phyloP scores from a whole-genome alignment of 139 green algal genomes.

The Axilococcus clingmanii region DNA sequence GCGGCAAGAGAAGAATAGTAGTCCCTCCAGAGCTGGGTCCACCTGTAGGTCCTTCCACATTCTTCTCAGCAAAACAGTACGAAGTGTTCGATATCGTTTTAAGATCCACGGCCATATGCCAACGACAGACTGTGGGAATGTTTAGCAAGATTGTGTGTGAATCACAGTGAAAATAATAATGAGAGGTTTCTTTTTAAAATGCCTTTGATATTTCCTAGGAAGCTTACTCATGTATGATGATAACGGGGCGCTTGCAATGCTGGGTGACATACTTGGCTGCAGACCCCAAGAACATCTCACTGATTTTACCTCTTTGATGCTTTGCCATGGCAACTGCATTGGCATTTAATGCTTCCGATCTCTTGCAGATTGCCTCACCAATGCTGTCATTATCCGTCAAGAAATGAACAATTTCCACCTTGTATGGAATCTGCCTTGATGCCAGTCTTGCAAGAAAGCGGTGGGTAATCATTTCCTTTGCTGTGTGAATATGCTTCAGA shows the following conservation, averaged over 20 bases:
- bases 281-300: constrained; percentile 52
- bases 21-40: constrained; percentile 90
- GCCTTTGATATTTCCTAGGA: neutral
- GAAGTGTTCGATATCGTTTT: constrained; percentile 98
- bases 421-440: constrained; percentile 21
- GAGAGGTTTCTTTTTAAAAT: neutral
- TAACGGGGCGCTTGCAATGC: constrained; percentile 41
- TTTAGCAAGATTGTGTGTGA: constrained; percentile 77
- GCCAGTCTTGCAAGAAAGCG: constrained; percentile 35
- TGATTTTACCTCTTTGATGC: constrained; percentile 32
- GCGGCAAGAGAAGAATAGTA: constrained; percentile 80
- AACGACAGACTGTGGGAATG: constrained; percentile 59
- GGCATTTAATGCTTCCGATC: constrained; percentile 36
- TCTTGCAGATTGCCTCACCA: constrained; percentile 38
- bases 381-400: constrained; percentile 43
- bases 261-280: constrained; percentile 37
- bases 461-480: constrained; percentile 39
- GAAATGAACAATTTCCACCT: constrained; percentile 49
- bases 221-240: constrained; percentile 38
- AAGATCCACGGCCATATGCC: constrained; percentile 58
- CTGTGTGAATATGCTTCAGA: constrained; percentile 30
- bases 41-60: constrained; percentile 91
- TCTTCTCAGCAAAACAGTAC: constrained; percentile 98
- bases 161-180: constrained; percentile 12
- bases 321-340: constrained; percentile 45